These are phyloP conservation scores for Nakazawaea peltata DNA, from an alignment of 805 yeast genomes.

Conservation along the genomic window DNA sequence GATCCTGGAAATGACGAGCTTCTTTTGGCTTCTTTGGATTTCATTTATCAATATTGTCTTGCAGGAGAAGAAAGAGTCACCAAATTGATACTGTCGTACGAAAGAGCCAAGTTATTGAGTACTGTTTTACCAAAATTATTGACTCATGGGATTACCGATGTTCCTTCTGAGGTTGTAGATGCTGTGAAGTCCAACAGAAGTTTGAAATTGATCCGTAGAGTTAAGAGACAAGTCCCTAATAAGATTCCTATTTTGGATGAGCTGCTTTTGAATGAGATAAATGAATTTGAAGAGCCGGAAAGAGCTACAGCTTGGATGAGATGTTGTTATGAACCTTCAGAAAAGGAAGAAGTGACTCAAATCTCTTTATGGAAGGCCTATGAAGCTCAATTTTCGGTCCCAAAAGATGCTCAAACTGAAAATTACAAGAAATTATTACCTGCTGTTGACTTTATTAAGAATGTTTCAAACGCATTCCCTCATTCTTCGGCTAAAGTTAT, in stretches of 20 bases:
- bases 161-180: conserved; percentile 20
- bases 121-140: conserved; percentile 58
- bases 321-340: conserved; percentile 75
- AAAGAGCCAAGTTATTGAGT: conserved; percentile 43
- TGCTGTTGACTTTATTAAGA: conserved; percentile 94
- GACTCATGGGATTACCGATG: conserved; percentile 34
- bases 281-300: conserved; percentile 70
- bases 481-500: conserved; percentile 92
- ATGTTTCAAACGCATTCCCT: conserved; percentile 83
- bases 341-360: conserved; percentile 85
- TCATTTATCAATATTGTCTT: conserved; percentile 70
- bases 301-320: conserved; percentile 95
- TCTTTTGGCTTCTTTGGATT: conserved; percentile 65
- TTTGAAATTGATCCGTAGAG: conserved; percentile 41
- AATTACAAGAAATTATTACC: conserved; percentile 59
- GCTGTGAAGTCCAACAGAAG: conserved; percentile 12
- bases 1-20: conserved; percentile 55
- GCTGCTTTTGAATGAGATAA: conserved; percentile 49
- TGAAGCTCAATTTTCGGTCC: conserved; percentile 68
- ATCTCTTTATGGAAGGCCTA: conserved; percentile 94
- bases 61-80: conserved; percentile 54
- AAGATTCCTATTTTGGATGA: conserved; percentile 54
- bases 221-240: conserved; percentile 57
- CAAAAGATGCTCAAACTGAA: conserved; percentile 29
- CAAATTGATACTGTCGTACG: conserved; percentile 36